phyloP scores from a whole-genome alignment of 208 protist species.

The Phytomonas francai region DNA sequence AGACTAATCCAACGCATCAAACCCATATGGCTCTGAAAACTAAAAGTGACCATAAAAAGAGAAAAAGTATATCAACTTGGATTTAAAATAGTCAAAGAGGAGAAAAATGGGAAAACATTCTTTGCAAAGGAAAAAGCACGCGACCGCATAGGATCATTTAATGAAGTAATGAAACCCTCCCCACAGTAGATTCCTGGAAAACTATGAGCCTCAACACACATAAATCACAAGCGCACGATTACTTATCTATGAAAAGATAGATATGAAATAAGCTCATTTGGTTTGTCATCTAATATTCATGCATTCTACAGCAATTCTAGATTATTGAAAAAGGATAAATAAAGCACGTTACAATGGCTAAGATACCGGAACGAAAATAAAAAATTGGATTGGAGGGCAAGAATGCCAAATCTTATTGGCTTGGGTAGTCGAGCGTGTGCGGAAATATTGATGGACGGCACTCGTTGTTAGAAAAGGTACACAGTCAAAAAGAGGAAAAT shows the following conservation, averaged over 20 bases:
- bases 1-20: background rate
- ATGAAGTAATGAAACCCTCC: background rate
- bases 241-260: slow-evolving; percentile 1
- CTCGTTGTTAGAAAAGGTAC: background rate
- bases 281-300: slow-evolving; percentile 8
- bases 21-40: background rate
- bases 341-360: background rate
- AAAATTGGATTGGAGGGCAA: background rate
- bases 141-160: background rate
- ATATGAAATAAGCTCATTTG: slow-evolving; percentile 9
- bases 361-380: background rate
- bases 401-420: background rate
- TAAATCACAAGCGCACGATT: background rate
- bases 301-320: background rate
- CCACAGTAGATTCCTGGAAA: background rate
- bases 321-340: background rate
- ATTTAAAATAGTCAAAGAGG: background rate
- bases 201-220: background rate
- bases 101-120: background rate
- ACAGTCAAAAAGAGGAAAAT: too few relatives aligned
- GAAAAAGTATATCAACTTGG: background rate
- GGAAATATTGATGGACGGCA: background rate
- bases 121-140: background rate
- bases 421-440: background rate
- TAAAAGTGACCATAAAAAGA: background rate